Percentiles rank a stretch among this genome's conserved stretches.
Conservation (phyloP, 495 filamentous ascomycete species). For the Echria macrotheca region DNA sequence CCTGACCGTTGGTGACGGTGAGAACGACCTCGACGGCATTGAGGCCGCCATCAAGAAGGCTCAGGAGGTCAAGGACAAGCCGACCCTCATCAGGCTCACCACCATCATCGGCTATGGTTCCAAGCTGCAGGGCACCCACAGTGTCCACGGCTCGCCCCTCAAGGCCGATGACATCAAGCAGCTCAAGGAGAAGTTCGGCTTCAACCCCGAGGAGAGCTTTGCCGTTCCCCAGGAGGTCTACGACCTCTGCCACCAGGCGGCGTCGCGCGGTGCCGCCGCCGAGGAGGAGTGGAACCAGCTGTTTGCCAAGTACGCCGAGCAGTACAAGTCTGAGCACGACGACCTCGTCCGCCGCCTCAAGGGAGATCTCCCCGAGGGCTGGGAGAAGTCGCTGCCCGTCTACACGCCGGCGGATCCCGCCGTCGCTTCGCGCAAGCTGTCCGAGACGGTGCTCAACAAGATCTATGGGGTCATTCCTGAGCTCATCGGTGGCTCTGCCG, state of each 20-base stretch:
- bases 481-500: slow-evolving; percentile 90
- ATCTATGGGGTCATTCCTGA: slow-evolving; percentile 81
- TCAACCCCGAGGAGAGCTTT: slow-evolving; percentile 91
- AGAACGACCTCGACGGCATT: slow-evolving; percentile 82
- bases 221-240: slow-evolving; percentile 93
- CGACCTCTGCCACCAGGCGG: slow-evolving; percentile 77
- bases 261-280: slow-evolving; percentile 75
- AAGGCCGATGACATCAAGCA: slow-evolving; percentile 89
- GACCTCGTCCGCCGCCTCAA: slow-evolving; percentile 79
- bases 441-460: slow-evolving; percentile 86
- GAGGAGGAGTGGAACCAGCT: slow-evolving; percentile 96
- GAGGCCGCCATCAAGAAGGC: slow-evolving; percentile 81
- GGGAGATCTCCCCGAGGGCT: slow-evolving; percentile 87
- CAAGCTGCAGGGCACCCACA: slow-evolving; percentile 83
- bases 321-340: slow-evolving; percentile 68
- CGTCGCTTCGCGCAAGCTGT: slow-evolving; percentile 88
- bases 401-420: slow-evolving; percentile 87
- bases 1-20: slow-evolving; percentile 79
- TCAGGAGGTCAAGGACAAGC: slow-evolving; percentile 89
- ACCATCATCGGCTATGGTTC: slow-evolving; percentile 99
- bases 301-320: slow-evolving; percentile 73
- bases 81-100: slow-evolving; percentile 91
- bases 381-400: slow-evolving; percentile 88
- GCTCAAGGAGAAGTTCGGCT: slow-evolving; percentile 91
- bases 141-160: slow-evolving; percentile 91